Base-by-base conservation (phyloP, 257 asterid genomes). In the Nicotiana otophora region DNA sequence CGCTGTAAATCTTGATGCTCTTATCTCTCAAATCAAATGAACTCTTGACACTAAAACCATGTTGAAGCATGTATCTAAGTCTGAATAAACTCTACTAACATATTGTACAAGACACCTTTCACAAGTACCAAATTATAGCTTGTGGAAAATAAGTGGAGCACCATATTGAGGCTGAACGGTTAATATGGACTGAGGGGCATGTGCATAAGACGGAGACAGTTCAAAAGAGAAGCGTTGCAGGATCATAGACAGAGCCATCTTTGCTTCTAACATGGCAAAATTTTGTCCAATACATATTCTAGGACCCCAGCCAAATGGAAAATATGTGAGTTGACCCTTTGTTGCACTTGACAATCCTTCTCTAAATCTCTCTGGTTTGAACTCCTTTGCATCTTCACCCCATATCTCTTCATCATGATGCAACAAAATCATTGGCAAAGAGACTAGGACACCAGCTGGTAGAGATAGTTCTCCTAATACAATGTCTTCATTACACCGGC, bases 251-350 rank as follows among this genome's bases (percentile, higher is more conserved):
- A 87, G 0, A 4, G 88, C 83, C 81, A 87, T 4, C 57, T 83
- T 87, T 12, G 86, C 88, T 42, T 87, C 90, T 31, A 87, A 17
- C 82, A 85, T 66, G 4, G 90, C 78, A 60, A 85, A 87, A 76
- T 85, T 81, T 23, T 83, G 86, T 17, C 88, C 90, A n/a, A 87
- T 83, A 34, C 90, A 87, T 28, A 85, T 83, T 67, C 90, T 54
- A 4, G 90, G 88, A 14, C 90, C 90, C 87, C 89, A 81, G 4
- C 83, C 36, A 82, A 85, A 88, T 54, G 90, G 89, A 57, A 88
- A 74, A 61, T 83, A 87, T n/a, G 79, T 26, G 4, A 80, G 17
- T 48, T 70, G 85, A 26, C 83, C 86, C 42, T 85, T 83, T 12
- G 83, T n/a, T n/a, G 77, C 77, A 69, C n/a, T n/a, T 39, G 57